Evolutionary conservation across 2,329 filamentous ascomycete species (phyloP).

Genomic region (Fusarium sp.): DNA sequence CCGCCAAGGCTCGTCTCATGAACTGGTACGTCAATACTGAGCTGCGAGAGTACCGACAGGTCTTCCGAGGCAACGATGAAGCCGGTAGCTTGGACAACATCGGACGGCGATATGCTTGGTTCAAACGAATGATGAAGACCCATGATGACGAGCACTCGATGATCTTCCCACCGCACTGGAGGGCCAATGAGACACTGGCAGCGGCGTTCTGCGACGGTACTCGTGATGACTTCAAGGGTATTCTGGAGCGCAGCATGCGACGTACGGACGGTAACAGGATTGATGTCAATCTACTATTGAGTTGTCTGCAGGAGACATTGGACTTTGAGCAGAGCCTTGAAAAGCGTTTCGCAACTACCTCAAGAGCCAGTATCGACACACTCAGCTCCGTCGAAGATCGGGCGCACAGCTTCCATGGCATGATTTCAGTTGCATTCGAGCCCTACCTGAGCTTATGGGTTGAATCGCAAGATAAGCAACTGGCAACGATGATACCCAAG

Average conservation of each 20-base stretch:
- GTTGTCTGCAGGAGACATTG: slow-evolving; percentile 92
- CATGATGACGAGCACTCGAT: slow-evolving; percentile 92
- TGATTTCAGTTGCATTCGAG: slow-evolving; percentile 96
- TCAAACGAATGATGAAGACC: slow-evolving; percentile 92
- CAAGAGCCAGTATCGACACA: slow-evolving; percentile 89
- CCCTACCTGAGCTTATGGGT: slow-evolving; percentile 98
- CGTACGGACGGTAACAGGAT: slow-evolving; percentile 80
- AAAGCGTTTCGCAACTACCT: slow-evolving; percentile 78
- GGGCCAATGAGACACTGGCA: slow-evolving; percentile 87
- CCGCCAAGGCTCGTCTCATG: slow-evolving; percentile 81
- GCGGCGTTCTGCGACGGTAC: slow-evolving; percentile 96
- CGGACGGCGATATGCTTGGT: slow-evolving; percentile 93
- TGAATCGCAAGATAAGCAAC: slow-evolving; percentile 90
- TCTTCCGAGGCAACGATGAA: slow-evolving; percentile 96
- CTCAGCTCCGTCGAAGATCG: slow-evolving; percentile 82
- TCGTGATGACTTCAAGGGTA: slow-evolving; percentile 92
- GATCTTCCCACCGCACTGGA: slow-evolving; percentile 90
- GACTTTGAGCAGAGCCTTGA: slow-evolving; percentile 96
- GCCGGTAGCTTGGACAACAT: slow-evolving; percentile 97
- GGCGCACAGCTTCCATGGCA: slow-evolving; percentile 82
- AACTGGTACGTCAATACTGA: slow-evolving; percentile 99
- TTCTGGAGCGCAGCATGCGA: slow-evolving; percentile 88
- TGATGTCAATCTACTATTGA: slow-evolving; percentile 89
- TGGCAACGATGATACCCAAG: slow-evolving; percentile 84
- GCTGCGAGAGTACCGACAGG: slow-evolving; percentile 91